A percentile compares a stretch with the other conserved stretches of the same genome.
Evolutionary conservation across 768 basidiomycete species (phyloP).

Genomic region (Leccinum longicurvipes): DNA sequence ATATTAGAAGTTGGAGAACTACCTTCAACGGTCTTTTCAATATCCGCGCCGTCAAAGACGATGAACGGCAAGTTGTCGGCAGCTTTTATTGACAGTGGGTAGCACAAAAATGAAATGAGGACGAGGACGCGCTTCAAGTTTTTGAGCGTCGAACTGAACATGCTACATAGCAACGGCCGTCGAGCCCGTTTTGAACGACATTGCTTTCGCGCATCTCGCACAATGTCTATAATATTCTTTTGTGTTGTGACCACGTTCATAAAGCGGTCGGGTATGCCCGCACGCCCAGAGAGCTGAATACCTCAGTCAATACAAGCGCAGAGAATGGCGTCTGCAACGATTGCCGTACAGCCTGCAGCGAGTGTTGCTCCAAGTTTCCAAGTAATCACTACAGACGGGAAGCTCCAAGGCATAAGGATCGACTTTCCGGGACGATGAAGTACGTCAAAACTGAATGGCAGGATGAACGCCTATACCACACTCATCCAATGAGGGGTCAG

Average conservation of each 20-base stretch:
- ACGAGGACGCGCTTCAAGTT: slow-evolving; percentile 66
- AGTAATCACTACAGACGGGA: slow-evolving; percentile 92
- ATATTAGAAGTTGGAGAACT: neutral
- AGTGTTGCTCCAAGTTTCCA: slow-evolving; percentile 88
- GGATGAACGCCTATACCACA: slow-evolving; percentile 40
- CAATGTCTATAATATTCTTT: slow-evolving; percentile 78
- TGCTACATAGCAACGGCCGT: slow-evolving; percentile 75
- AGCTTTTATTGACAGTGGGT: too few species aligned
- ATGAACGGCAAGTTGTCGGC: too few species aligned
- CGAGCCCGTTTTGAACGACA: slow-evolving; percentile 83
- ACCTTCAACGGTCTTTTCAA: slow-evolving; percentile 89
- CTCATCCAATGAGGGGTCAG: slow-evolving; percentile 27
- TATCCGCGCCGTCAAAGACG: slow-evolving; percentile 93
- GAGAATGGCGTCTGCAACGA: slow-evolving; percentile 97
- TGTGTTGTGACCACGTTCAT: slow-evolving; percentile 91
- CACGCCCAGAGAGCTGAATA: slow-evolving; percentile 74
- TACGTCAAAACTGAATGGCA: neutral
- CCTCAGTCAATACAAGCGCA: slow-evolving; percentile 87
- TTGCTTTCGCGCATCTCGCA: slow-evolving; percentile 92
- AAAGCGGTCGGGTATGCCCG: slow-evolving; percentile 93
- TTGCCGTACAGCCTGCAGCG: slow-evolving; percentile 93
- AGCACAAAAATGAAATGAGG: neutral
- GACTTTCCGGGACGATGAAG: slow-evolving; percentile 42
- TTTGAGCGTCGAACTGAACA: slow-evolving; percentile 76
- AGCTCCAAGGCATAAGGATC: slow-evolving; percentile 86